Evolutionary conservation across 2,329 filamentous ascomycete genomes (phyloP).

Genomic region (Paecilomyces sp.): DNA sequence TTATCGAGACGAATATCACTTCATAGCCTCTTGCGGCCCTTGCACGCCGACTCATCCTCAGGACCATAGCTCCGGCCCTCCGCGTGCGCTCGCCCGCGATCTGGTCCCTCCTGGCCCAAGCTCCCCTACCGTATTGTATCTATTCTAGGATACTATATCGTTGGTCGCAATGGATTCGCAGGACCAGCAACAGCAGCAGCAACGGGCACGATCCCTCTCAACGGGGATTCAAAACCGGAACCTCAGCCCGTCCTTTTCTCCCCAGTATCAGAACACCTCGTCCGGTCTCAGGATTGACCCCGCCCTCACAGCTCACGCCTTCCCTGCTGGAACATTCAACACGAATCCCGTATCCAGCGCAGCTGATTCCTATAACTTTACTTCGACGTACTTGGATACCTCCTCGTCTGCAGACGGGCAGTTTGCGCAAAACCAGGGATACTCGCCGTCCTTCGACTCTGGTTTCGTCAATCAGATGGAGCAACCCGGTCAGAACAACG

Average conservation of each 20-base stretch:
- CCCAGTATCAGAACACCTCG: slow-evolving; percentile 24
- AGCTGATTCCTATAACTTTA: slow-evolving; percentile 29
- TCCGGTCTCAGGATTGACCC: slow-evolving; percentile 28
- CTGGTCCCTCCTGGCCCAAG: slow-evolving; percentile 1
- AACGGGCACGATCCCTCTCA: slow-evolving; percentile 30
- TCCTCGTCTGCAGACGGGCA: slow-evolving; percentile 24
- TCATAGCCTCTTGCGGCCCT: neutral
- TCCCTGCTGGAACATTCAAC: slow-evolving; percentile 26
- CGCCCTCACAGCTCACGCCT: slow-evolving; percentile 25
- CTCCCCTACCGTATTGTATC: slow-evolving; percentile 1
- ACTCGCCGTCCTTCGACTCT: slow-evolving; percentile 31
- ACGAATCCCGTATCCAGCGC: slow-evolving; percentile 17
- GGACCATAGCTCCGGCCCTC: neutral
- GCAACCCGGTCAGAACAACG: slow-evolving; percentile 18
- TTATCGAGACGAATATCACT: neutral
- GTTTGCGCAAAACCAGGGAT: slow-evolving; percentile 25
- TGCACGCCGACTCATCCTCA: neutral
- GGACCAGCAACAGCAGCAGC: slow-evolving; percentile 20
- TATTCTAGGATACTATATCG: slow-evolving; percentile 2
- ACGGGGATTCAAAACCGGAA: slow-evolving; percentile 30
- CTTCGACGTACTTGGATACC: slow-evolving; percentile 26
- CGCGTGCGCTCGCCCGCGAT: neutral
- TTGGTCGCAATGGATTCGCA: slow-evolving; percentile 22
- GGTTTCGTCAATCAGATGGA: slow-evolving; percentile 29
- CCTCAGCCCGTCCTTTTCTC: slow-evolving; percentile 36